A percentile compares a stretch with the other conserved stretches of the same genome.
phyloP scores from a whole-genome alignment of 169 alveolate species.

The Blepharisma undulans region DNA sequence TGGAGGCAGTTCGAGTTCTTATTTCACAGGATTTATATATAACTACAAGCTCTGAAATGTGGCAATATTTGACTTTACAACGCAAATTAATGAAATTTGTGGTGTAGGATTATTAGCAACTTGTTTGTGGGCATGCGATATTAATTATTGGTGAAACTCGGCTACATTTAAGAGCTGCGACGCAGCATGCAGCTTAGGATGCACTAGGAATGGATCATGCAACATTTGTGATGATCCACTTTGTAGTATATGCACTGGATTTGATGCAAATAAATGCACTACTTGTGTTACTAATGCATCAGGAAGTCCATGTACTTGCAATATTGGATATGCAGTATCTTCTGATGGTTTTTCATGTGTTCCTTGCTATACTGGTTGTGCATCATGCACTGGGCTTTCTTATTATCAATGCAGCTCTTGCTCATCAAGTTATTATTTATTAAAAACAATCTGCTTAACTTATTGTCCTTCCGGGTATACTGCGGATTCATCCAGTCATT shows the following conservation, averaged over 20 bases:
- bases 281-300: background rate
- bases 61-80: background rate
- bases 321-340: background rate
- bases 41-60: background rate
- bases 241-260: background rate
- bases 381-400: background rate
- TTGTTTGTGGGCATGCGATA: background rate
- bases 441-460: background rate
- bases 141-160: background rate
- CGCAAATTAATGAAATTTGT: background rate
- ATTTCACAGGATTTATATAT: background rate
- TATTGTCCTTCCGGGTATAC: slow-evolving; percentile 14
- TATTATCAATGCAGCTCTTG: background rate
- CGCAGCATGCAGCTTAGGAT: background rate
- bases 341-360: background rate
- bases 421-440: background rate
- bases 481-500: background rate
- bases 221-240: background rate
- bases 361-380: background rate
- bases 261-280: background rate
- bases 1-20: background rate
- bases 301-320: background rate
- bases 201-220: background rate
- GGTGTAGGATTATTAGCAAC: background rate
- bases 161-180: background rate